Base-by-base conservation (phyloP, 176 grass and related monocot genomes). In the Aegilops speltoides region DNA sequence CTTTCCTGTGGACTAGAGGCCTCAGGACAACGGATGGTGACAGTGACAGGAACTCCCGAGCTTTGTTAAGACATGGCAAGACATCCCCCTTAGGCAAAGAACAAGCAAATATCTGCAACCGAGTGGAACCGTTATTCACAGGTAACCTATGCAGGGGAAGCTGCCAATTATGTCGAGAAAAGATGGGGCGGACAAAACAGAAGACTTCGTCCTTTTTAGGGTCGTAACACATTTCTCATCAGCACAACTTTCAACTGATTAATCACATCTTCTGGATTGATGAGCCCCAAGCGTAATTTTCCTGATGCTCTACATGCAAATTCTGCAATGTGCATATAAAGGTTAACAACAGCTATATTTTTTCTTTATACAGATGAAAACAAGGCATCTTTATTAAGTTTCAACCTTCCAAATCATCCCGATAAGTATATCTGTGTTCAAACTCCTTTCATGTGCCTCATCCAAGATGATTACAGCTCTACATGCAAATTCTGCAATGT, bases 81-180 rank as follows among this genome's bases (percentile, higher is more conserved):
- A 96, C 91, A 68, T 91, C 73, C 20, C 96, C 96, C 86, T 98
- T 89, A 12, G 96, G 96, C 82, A 96, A 87, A 79, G 94, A 86
- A n/a, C 90, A 91, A 22, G 92, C 89, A 85, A 98, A 96, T 59
- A 96, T 83, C 32, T 84, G 77, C 78, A 82, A 11, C 43, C 92
- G 73, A 25, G 78, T 78, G 57, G 68, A 83, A 12, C 6, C 9
- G n/a, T 96, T 90, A 85, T 96, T 81, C 29, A 96, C 86, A 20
- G 87, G 91, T 66, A 84, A 59, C 66, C 66, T 80, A 64, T 94
- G 89, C 85, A 94, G 82, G 19, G 91, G 93, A 78, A 98, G 76
- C 40, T 92, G 66, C 94, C 97, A 98, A 25, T 98, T 96, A 65
- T 98, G 94, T 15, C 65, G 79, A 57, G 92, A 43, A 73, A 73